Evolutionary conservation across 768 basidiomycete species (phyloP), one percentile per base, ranked within the genome.

Genomic region (Lactarius akahatsu): DNA sequence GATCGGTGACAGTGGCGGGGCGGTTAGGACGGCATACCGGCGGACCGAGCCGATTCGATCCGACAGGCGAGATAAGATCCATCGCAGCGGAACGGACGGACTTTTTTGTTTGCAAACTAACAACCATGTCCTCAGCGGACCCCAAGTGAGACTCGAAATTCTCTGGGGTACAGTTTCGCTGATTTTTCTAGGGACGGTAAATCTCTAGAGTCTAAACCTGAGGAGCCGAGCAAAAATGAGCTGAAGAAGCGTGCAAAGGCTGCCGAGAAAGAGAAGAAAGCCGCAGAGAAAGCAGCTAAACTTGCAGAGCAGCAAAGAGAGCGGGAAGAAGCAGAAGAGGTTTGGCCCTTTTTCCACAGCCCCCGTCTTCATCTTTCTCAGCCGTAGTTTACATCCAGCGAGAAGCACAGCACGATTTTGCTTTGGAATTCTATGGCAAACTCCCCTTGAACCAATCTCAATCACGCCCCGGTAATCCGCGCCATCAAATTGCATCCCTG

Each of bases 361-460:
- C 40, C 45, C 30, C 3, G 18, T 18, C 32, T 6, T 32, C 47
- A 8, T 26, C 32, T 18, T 5, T 26, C 62, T 65, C 32, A 30
- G 16, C 3, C 52, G 28, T 8, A 23, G 8, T 40, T n/a, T 16
- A 36, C 28, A 8, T 18, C 20, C 23, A 66, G 59, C 59, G 59
- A 34, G 69, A 59, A 66, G 61, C 68, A 40, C 41, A 36, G 23
- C 71, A 94, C 92, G 94, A 96, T 74, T 89, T 79, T 74, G 87
- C 94, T 3, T 77, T 78, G 40, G 84, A 86, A 56, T 91, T 86
- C 77, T 99, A 98, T 76, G 97, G 97, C 59, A 81, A 84, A 67
- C 82, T 95, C 18, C 93, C 96, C 43, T 79, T 98, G 55, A 90
- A 98, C 79, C 93, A 97, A 78, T 98, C 96, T 30, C 90, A 93